phyloP scores from a whole-genome alignment of 352 stramenopile species.

The Globisporangium polare region DNA sequence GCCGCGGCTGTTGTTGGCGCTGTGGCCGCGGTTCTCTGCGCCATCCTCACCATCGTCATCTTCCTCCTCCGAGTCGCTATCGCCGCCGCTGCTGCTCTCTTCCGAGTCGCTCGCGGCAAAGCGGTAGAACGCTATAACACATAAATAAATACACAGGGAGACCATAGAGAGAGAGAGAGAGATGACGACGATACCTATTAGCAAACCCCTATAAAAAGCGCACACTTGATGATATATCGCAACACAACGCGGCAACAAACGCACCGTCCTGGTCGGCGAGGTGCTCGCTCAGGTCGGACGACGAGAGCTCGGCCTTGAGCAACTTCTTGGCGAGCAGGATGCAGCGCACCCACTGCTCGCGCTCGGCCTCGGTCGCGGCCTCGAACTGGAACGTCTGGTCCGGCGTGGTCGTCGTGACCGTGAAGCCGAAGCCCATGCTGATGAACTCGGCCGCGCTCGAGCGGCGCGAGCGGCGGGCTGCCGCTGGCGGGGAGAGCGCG shows the following conservation, averaged over 20 bases:
- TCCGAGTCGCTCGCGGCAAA: slow-evolving; percentile 53
- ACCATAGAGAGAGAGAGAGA: neutral
- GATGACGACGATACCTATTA: neutral
- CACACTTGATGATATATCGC: neutral
- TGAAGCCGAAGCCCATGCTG: slow-evolving; percentile 30
- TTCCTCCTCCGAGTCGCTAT: slow-evolving; percentile 1
- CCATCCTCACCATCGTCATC: neutral
- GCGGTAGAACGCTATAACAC: slow-evolving; percentile 33
- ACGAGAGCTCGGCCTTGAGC: slow-evolving; percentile 7
- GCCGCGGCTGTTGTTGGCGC: neutral
- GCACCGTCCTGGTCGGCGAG: slow-evolving; percentile 16
- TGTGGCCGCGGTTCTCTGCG: slow-evolving; percentile 16
- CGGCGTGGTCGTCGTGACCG: slow-evolving; percentile 28
- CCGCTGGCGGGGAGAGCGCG: slow-evolving; percentile 9
- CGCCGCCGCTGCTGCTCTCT: slow-evolving; percentile 30
- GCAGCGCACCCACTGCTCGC: slow-evolving; percentile 48
- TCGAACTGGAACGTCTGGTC: slow-evolving; percentile 35
- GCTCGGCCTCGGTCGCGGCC: slow-evolving; percentile 22
- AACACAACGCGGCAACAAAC: neutral
- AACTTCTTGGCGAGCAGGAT: slow-evolving; percentile 39
- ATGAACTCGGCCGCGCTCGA: slow-evolving; percentile 17
- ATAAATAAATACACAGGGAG: neutral
- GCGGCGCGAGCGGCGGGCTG: slow-evolving; percentile 16
- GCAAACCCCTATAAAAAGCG: neutral
- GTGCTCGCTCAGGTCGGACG: slow-evolving; percentile 1